These are phyloP conservation scores for Ophiostoma triangulosporum DNA, from an alignment of 2,329 filamentous ascomycete species.

Conservation along the genomic window DNA sequence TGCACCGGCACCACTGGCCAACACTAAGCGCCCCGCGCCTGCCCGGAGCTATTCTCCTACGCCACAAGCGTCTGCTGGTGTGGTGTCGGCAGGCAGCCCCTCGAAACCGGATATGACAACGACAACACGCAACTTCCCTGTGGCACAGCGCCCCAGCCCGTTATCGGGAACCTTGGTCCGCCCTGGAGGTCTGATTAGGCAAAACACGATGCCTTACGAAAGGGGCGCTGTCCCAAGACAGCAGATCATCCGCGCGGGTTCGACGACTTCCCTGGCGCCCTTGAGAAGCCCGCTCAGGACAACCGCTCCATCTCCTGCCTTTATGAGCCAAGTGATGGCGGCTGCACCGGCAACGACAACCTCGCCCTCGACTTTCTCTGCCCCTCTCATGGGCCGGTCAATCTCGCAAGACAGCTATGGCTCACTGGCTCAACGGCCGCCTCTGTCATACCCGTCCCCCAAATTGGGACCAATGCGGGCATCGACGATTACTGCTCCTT, in stretches of 20 bases:
- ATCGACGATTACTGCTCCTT: conserved; percentile 3
- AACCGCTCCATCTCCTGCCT: background rate
- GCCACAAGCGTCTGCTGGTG: background rate
- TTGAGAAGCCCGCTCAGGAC: background rate
- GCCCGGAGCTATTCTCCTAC: background rate
- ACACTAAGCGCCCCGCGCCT: no score
- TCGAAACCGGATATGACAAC: conserved; percentile 8
- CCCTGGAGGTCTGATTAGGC: background rate
- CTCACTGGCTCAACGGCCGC: background rate
- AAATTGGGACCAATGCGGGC: background rate
- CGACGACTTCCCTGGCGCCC: background rate
- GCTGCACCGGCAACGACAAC: background rate
- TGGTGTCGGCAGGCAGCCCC: background rate
- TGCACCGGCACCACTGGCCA: no score
- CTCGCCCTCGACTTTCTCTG: background rate
- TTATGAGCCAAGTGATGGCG: background rate
- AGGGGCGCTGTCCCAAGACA: background rate
- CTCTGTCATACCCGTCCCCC: background rate
- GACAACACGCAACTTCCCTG: background rate
- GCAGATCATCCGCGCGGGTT: background rate
- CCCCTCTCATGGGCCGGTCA: conserved; percentile 7
- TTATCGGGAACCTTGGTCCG: background rate
- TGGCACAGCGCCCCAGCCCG: background rate
- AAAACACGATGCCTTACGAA: conserved; percentile 3
- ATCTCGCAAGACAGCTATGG: conserved; percentile 13